Conservation (phyloP, 441 rosid species). For the Bocquillonia castaneifolia region DNA sequence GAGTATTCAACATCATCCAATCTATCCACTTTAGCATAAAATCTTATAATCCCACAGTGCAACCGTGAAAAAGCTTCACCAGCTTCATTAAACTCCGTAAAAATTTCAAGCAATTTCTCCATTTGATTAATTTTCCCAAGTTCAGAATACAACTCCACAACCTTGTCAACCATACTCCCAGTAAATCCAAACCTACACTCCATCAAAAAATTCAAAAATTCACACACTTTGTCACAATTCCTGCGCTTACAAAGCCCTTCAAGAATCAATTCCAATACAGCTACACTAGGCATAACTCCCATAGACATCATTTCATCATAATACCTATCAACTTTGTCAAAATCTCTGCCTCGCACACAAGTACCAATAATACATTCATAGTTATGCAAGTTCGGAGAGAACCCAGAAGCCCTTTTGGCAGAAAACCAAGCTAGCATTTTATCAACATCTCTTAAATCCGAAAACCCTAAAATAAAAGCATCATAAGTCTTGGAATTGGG, state of each 20-base stretch:
- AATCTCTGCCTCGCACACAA: slow-evolving; percentile 28
- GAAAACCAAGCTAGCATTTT: slow-evolving; percentile 30
- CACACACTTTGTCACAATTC: slow-evolving; percentile 17
- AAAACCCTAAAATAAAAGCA: slow-evolving; percentile 31
- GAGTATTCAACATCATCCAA: slow-evolving; percentile 41
- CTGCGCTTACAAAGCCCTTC: slow-evolving; percentile 28
- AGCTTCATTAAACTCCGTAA: slow-evolving; percentile 21
- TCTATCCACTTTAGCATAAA: slow-evolving; percentile 31
- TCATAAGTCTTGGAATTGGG: slow-evolving; percentile 35
- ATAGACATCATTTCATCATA: slow-evolving; percentile 26
- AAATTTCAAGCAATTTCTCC: slow-evolving; percentile 32
- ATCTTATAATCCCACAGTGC: slow-evolving; percentile 31
- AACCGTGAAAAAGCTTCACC: slow-evolving; percentile 23
- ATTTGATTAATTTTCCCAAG: slow-evolving; percentile 28
- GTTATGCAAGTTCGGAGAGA: slow-evolving; percentile 23
- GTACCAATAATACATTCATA: slow-evolving; percentile 32
- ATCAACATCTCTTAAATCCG: slow-evolving; percentile 27
- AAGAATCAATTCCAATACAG: slow-evolving; percentile 30
- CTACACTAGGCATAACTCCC: slow-evolving; percentile 27
- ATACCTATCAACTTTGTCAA: slow-evolving; percentile 25
- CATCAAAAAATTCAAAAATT: slow-evolving; percentile 25
- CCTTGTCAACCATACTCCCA: slow-evolving; percentile 28
- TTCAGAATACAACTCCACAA: slow-evolving; percentile 23
- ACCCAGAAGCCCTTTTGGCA: slow-evolving; percentile 33
- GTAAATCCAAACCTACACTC: slow-evolving; percentile 30